Evolutionary conservation across 2,329 filamentous ascomycete genomes (phyloP).

Genomic region (Trichoderma arundinaceum): DNA sequence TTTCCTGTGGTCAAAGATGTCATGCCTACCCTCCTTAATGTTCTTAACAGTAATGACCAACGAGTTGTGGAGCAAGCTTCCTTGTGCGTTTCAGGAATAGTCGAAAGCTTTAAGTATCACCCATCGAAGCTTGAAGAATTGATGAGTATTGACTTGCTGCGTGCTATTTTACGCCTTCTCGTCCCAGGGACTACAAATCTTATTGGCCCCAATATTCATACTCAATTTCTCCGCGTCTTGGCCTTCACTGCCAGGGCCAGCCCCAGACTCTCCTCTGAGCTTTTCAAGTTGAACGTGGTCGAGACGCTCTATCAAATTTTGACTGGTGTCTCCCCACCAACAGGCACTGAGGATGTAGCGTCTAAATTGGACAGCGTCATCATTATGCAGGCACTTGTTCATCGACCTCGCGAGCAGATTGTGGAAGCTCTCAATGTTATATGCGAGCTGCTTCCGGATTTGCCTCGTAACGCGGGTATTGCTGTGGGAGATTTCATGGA

Average conservation of each 20-base stretch:
- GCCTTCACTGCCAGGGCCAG: conserved; percentile 90
- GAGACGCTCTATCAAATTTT: conserved; percentile 97
- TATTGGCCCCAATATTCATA: conserved; percentile 92
- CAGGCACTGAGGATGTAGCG: conserved; percentile 75
- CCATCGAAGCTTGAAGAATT: conserved; percentile 89
- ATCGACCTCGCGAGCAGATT: conserved; percentile 92
- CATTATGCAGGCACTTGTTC: conserved; percentile 98
- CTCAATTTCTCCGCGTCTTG: conserved; percentile 90
- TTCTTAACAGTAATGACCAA: conserved; percentile 90
- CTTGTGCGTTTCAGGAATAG: conserved; percentile 91
- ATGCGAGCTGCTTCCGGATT: conserved; percentile 85
- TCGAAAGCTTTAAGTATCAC: conserved; percentile 94
- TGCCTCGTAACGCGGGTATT: conserved; percentile 62
- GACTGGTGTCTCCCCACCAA: conserved; percentile 91
- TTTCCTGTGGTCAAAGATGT: conserved; percentile 91
- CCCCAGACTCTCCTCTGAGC: conserved; percentile 81
- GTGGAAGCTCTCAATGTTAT: conserved; percentile 98
- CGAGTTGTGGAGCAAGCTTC: conserved; percentile 97
- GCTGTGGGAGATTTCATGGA: conserved; percentile 53
- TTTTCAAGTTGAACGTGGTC: conserved; percentile 95
- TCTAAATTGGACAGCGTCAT: conserved; percentile 94
- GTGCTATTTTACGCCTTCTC: conserved; percentile 82
- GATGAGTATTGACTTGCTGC: conserved; percentile 84
- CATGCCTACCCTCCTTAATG: conserved; percentile 93
- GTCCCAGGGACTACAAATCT: conserved; percentile 94